Base-by-base conservation (phyloP, 139 green algal genomes). In the Chlorella vulgaris region DNA sequence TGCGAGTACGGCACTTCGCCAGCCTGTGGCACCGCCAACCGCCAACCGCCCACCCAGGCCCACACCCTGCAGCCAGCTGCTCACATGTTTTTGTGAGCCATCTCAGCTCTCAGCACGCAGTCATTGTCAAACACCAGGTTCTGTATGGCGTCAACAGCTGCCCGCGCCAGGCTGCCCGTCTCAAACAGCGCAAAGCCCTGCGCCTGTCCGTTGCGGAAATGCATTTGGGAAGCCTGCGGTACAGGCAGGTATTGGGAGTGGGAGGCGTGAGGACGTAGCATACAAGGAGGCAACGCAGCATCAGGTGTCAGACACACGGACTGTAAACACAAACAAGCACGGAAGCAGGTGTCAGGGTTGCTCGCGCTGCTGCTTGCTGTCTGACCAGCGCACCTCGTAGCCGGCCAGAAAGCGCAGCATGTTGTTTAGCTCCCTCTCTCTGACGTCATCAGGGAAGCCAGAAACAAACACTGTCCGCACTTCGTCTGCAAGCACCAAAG, bases 401-500 rank as follows among this genome's bases (percentile, higher is more conserved):
- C 93, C 95, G 15, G 93, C 93, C 69, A 98, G 82, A 82, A 98
- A 98, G 10, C 94, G 88, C 42, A 98, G 84, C 71, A 98, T 77
- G 80, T 98, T 98, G 76, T 96, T 97, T n/a, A 98, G 90, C 86
- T 98, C 95, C 3, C 95, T 83, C 86, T 98, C 95, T 82, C 94
- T 96, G 5, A 98, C 86, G 50, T 98, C 94, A 0, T 70, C 40
- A 0, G 95, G 95, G 74, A 98, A 98, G 15, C 95, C 95, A 0
- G 93, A 91, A 26, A 98, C 85, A 69, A 97, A 98, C 31, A 98
- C 85, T 3, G 94, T 98, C 13, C 94, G 89, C 28, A 98, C 77
- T 74, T 97, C 93, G 24, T 95, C 91, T 35, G 86, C 77, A 63
- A 86, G 21, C n/a, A n/a, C n/a, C n/a, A n/a, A n/a, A n/a, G n/a